Evolutionary conservation across 116 monocot genomes (phyloP), one percentile per base, ranked within the genome.

Genomic region (Iris pallida): DNA sequence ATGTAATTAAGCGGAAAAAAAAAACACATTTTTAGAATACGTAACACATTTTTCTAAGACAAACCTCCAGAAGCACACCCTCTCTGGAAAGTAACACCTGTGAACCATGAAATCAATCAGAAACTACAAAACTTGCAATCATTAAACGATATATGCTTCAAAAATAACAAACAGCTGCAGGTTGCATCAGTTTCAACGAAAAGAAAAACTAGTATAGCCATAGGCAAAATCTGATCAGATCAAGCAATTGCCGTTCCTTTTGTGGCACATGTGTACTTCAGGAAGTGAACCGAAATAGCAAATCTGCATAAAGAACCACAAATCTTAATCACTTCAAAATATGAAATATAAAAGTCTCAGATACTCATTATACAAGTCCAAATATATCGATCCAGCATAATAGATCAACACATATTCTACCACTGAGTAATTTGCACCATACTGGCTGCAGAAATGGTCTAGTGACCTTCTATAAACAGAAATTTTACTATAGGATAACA

Each of bases 271-370:
- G 55, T 68, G 55, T 3, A 55, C 61, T 60, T 66, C 18, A 52
- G 16, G 20, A 18, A 69, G 45, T 69, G 64, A 73, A 68, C 60
- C 73, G 19, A 47, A 49, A 73, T 57, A 44, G 63, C 42, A 61
- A 10, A 73, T 79, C 79, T 73, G 73, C 69, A 73, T 63, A 73
- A 45, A 73, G 52, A 71, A 73, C 42, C 56, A 73, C 57, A 20
- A 55, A 72, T 41, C 43, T 43, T 43, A 44, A 73, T 79, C 73
- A 79, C 69, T 58, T 65, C 66, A 18, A 45, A 56, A 11, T n/a
- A 61, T 51, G 9, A 17, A 45, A 40, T 63, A 53, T 20, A 53
- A 8, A 67, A 42, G 53, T 59, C 42, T 43, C 16, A 61, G 55
- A 20, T 45, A 61, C 49, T 57, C 58, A 71, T 69, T 62, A 58